A percentile compares a stretch with the other conserved stretches of the same genome.
These are phyloP conservation scores for Cairneyella variabilis DNA, from an alignment of 495 filamentous ascomycete species.

Conservation along the genomic window DNA sequence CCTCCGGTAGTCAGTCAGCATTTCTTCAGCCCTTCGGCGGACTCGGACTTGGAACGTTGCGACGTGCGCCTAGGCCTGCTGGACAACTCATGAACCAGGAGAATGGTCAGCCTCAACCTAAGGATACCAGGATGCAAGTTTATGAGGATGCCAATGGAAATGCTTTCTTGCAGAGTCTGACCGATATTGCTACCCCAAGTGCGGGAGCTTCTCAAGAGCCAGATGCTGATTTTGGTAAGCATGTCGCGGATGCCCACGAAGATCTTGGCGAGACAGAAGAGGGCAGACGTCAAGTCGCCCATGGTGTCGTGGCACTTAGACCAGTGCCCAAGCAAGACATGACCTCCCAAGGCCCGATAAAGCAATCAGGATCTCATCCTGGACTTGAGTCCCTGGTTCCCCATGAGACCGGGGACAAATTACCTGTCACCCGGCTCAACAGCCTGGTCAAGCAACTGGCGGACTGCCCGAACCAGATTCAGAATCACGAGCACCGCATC, in stretches of 20 bases:
- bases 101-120: background rate
- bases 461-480: conserved; percentile 14
- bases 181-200: conserved; percentile 24
- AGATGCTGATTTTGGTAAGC: conserved; percentile 14
- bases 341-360: conserved; percentile 2
- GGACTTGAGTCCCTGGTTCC: background rate
- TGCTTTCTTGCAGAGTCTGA: conserved; percentile 20
- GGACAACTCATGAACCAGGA: background rate
- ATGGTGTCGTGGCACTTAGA: background rate
- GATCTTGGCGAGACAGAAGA: conserved; percentile 15
- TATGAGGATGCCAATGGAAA: conserved; percentile 22
- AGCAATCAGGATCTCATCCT: conserved; percentile 15
- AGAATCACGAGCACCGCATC: conserved; percentile 48
- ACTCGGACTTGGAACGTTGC: conserved; percentile 28
- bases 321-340: background rate
- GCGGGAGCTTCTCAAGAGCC: conserved; percentile 13
- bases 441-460: conserved; percentile 13
- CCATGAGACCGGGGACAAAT: background rate
- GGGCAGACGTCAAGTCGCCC: background rate
- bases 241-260: conserved; percentile 15
- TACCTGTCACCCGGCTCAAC: conserved; percentile 13
- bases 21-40: conserved; percentile 43
- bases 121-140: conserved; percentile 17
- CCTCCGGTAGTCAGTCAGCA: conserved; percentile 39
- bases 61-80: conserved; percentile 22